phyloP scores from a whole-genome alignment of 2,329 filamentous ascomycete species.

The Cryphonectria japonica region DNA sequence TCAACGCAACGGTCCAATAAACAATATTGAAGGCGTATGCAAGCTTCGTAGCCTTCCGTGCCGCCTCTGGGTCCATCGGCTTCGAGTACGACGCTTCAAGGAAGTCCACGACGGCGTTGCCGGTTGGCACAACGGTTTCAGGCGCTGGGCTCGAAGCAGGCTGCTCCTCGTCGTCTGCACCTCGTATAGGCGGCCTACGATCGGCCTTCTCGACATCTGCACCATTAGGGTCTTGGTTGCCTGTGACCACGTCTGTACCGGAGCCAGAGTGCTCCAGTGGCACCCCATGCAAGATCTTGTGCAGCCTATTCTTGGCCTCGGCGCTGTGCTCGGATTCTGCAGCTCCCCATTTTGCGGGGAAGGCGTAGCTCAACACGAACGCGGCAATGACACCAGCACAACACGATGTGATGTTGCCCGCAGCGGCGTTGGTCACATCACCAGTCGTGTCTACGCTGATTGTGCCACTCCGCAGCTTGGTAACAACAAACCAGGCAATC shows the following conservation, averaged over 20 bases:
- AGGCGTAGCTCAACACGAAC: conserved; percentile 39
- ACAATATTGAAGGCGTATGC: conserved; percentile 41
- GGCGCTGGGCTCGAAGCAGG: conserved; percentile 32
- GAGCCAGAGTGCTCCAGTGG: not conserved
- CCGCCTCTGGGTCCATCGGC: conserved; percentile 45
- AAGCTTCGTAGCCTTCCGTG: conserved; percentile 41
- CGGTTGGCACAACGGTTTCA: conserved; percentile 36
- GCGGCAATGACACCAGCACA: conserved; percentile 41
- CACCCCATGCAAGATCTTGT: conserved; percentile 38
- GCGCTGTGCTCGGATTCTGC: conserved; percentile 31
- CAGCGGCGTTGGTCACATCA: conserved; percentile 43
- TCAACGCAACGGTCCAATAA: conserved; percentile 42
- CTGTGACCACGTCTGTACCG: not conserved
- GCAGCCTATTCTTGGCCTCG: conserved; percentile 33
- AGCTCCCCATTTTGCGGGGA: conserved; percentile 37
- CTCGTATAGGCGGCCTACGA: not conserved
- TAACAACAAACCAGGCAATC: conserved; percentile 44
- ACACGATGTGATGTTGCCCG: conserved; percentile 43
- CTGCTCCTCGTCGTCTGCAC: conserved; percentile 11
- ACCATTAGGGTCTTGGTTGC: not conserved
- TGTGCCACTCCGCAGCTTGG: conserved; percentile 38
- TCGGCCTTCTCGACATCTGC: conserved; percentile 28
- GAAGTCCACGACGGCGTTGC: conserved; percentile 48
- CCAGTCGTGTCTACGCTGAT: conserved; percentile 43
- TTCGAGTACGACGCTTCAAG: conserved; percentile 44